These are phyloP conservation scores for Arxiozyma slooffiae DNA, from an alignment of 1,139 yeast genomes.

Conservation along the genomic window DNA sequence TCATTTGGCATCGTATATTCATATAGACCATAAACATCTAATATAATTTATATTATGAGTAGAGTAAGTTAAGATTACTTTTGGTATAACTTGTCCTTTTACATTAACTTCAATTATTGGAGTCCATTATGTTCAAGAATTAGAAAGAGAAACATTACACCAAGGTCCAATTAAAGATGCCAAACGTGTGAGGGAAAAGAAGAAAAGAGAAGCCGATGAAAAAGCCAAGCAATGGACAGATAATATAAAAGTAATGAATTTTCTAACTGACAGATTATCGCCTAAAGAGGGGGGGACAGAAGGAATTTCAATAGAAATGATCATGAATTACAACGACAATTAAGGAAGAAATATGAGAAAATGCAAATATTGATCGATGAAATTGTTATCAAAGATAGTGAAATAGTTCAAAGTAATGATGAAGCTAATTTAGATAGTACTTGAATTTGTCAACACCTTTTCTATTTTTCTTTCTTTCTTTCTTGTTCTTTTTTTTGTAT, in stretches of 20 bases:
- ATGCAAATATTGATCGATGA: slow-evolving; percentile 58
- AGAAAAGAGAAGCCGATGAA: slow-evolving; percentile 34
- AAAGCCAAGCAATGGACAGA: slow-evolving; percentile 3
- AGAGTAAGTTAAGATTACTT: slow-evolving; percentile 61
- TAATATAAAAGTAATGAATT: neutral
- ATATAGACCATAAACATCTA: neutral
- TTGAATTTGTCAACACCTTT: no score
- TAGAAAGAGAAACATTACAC: slow-evolving; percentile 58
- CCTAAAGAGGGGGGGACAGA: slow-evolving; percentile 30
- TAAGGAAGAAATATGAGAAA: slow-evolving; percentile 51
- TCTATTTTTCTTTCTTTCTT: no score
- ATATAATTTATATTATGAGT: slow-evolving; percentile 39
- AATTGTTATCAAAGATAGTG: slow-evolving; percentile 27
- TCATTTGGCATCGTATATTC: neutral
- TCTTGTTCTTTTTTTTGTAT: neutral
- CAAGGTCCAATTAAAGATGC: slow-evolving; percentile 80
- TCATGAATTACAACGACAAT: slow-evolving; percentile 62
- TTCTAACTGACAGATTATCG: slow-evolving; percentile 9
- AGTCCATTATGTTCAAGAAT: slow-evolving; percentile 57
- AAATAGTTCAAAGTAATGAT: slow-evolving; percentile 8
- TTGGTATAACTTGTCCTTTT: slow-evolving; percentile 46
- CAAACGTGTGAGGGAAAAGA: slow-evolving; percentile 44
- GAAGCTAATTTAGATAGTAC: no score
- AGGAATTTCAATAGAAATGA: slow-evolving; percentile 56
- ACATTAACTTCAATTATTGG: slow-evolving; percentile 54